Evolutionary conservation across 352 stramenopile species (phyloP), one percentile per base, ranked within the genome.

Genomic region (Phytophthora parvispora): DNA sequence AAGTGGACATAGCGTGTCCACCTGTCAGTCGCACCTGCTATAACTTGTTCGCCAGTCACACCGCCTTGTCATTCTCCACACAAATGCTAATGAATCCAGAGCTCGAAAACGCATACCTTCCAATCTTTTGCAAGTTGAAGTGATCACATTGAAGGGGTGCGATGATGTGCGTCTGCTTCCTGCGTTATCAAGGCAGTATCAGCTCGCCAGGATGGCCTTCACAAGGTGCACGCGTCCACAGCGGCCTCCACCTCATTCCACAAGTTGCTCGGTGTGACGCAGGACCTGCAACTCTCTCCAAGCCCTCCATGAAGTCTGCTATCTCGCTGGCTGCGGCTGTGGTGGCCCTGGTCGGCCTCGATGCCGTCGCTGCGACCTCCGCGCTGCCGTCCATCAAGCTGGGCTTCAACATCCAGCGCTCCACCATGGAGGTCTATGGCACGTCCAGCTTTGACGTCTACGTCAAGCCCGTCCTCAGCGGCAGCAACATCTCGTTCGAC

Each of bases 341-440:
- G 10, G n/a, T 29, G 20, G 27, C 50, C 20, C 28, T 69, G 7
- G 3, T 52, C 15, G 13, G 32, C 57, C 65, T 69, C 36, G 24
- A 72, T 48, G 43, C 56, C 16, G 63, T 64, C 12, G 36, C 45
- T 50, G 69, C 66, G 5, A 38, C 61, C 12, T 68, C 61, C 6
- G 64, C 73, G 22, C 60, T 82, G 25, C 57, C 76, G 16, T 82
- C 67, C 15, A 55, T 85, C 47, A 75, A 73, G 20, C 61, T 87
- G 7, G 67, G 51, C 7, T 80, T 91, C 74, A 72, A 76, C 34
- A 76, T 84, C 62, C 83, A 89, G 54, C 80, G 83, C 22, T 72
- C 63, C 49, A 77, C 80, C 20, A 89, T 91, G 80, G 67, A 73
- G 15, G 67, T 87, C 42, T 81, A 89, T 51, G 76, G 78, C n/a